Conservation (phyloP, 257 asterid species). For the Solanum virginianum region DNA sequence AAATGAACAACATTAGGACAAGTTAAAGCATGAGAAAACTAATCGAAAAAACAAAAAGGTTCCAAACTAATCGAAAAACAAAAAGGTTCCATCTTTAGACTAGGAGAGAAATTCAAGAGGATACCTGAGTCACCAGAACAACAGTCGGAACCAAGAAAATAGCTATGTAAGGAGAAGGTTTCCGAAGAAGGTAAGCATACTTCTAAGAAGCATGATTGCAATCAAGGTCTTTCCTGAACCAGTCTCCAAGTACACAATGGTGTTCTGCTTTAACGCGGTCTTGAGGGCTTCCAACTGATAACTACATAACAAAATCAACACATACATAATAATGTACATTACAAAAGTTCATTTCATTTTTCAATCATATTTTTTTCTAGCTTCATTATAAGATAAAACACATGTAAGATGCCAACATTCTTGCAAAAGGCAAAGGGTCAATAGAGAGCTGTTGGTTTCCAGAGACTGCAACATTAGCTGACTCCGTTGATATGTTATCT, state of each 20-base stretch:
- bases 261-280: constrained; percentile 51
- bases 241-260: constrained; percentile 70
- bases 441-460: constrained; percentile 15
- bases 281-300: constrained; percentile 81
- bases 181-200: constrained; percentile 43
- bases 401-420: constrained; percentile 24
- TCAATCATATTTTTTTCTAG: neutral
- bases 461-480: constrained; percentile 17
- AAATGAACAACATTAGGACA: neutral
- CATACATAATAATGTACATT: neutral
- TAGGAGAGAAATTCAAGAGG: neutral
- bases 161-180: constrained; percentile 51
- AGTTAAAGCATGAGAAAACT: neutral
- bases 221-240: constrained; percentile 83
- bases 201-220: constrained; percentile 73
- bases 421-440: constrained; percentile 35
- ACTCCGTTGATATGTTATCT: constrained; percentile 1
- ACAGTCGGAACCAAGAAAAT: constrained; percentile 84
- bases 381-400: neutral
- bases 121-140: constrained; percentile 49
- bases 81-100: neutral
- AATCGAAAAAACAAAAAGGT: neutral
- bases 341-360: neutral
- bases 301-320: constrained; percentile 20
- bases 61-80: neutral